Conservation (phyloP, 345 rosid species). For the Citropsis articulata region DNA sequence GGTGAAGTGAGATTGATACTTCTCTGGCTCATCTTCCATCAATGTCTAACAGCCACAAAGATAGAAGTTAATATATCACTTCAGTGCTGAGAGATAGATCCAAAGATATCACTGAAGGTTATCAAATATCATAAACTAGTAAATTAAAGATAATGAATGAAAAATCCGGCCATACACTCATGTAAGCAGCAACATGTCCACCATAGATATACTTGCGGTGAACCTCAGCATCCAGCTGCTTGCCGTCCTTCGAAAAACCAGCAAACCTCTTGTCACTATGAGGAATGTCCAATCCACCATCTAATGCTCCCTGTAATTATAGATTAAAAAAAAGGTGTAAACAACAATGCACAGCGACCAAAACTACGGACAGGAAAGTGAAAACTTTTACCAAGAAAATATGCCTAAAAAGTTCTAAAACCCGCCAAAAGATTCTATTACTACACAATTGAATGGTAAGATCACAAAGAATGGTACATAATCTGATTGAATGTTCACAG, state of each 20-base stretch:
- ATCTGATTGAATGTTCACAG: not conserved
- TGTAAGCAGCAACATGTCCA: constrained; percentile 80
- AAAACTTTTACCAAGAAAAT: not conserved
- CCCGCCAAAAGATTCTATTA: not conserved
- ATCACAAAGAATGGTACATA: not conserved
- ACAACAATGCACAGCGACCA: too few species aligned
- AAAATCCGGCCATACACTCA: constrained; percentile 45
- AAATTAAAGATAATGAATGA: not conserved
- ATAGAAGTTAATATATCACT: not conserved
- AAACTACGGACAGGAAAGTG: not conserved
- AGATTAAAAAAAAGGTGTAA: not conserved
- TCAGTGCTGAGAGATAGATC: not conserved
- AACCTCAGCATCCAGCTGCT: constrained; percentile 77
- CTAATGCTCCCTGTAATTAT: constrained; percentile 68
- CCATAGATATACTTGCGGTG: constrained; percentile 79
- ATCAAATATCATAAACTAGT: not conserved
- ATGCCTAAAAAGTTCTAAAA: not conserved
- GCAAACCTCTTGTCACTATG: constrained; percentile 92
- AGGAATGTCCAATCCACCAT: constrained; percentile 88
- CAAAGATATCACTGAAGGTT: not conserved
- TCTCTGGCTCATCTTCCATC: constrained; percentile 67
- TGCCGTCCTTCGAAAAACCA: constrained; percentile 63
- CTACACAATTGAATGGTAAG: not conserved
- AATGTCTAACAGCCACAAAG: constrained; percentile 32
- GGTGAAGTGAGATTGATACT: constrained; percentile 61